Evolutionary conservation across 2,329 filamentous ascomycete genomes (phyloP).

Genomic region (Colletotrichum falcatum): DNA sequence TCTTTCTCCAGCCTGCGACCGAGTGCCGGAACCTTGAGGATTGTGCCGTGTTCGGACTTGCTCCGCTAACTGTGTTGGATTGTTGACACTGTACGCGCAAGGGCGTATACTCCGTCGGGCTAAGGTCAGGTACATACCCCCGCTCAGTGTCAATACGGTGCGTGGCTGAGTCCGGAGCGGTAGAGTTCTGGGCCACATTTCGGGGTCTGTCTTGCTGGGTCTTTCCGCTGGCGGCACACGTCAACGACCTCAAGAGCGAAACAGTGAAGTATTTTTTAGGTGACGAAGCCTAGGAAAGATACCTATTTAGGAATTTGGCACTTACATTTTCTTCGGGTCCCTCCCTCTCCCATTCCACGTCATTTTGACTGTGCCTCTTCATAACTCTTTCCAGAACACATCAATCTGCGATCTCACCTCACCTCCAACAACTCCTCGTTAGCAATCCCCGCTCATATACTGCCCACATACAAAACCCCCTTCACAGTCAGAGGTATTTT

Average conservation of each 20-base stretch:
- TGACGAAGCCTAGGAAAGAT: background rate
- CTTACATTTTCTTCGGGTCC: conserved; percentile 16
- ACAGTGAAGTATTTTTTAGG: background rate
- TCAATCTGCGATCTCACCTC: background rate
- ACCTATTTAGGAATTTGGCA: conserved; percentile 1
- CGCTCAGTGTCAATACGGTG: conserved; percentile 9
- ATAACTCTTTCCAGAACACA: conserved; percentile 27
- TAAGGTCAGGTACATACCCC: background rate
- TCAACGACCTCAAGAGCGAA: background rate
- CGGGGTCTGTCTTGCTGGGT: conserved; percentile 13
- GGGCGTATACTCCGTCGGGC: background rate
- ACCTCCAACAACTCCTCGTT: background rate
- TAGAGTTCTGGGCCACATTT: conserved; percentile 13
- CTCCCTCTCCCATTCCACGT: conserved; percentile 24
- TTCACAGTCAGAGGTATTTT: background rate
- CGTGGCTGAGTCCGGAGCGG: background rate
- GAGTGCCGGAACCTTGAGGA: conserved; percentile 19
- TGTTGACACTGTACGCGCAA: conserved; percentile 17
- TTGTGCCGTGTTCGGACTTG: conserved; percentile 19
- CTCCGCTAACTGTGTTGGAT: conserved; percentile 6
- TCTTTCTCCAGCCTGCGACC: conserved; percentile 4
- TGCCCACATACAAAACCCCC: background rate
- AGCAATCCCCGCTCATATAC: background rate
- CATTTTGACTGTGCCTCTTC: conserved; percentile 20
- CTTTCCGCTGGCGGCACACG: conserved; percentile 6